phyloP scores from a whole-genome alignment of 768 basidiomycete species.

The Nevesoporus exiguus region DNA sequence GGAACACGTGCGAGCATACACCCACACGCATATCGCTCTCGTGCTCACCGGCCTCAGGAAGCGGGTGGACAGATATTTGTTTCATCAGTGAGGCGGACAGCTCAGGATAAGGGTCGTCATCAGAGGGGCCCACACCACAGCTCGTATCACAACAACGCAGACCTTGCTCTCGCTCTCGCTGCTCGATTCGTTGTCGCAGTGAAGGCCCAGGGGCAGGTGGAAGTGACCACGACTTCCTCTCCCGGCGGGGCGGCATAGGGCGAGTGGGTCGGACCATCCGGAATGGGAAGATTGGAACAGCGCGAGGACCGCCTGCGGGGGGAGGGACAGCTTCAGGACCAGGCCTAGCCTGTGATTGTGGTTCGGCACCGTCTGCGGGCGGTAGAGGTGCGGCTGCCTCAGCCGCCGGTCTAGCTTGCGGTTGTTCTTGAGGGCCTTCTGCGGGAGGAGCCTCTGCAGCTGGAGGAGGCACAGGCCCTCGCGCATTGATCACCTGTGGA shows the following conservation, averaged over 20 bases:
- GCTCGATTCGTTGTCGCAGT: slow-evolving; percentile 69
- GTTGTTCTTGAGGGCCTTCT: neutral
- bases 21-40: slow-evolving; percentile 14
- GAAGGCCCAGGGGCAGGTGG: slow-evolving; percentile 68
- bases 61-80: slow-evolving; percentile 24
- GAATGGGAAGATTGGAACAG: slow-evolving; percentile 12
- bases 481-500: slow-evolving; percentile 20
- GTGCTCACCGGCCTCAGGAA: slow-evolving; percentile 11
- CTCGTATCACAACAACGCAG: slow-evolving; percentile 68
- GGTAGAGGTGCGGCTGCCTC: slow-evolving; percentile 6
- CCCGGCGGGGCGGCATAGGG: slow-evolving; percentile 30
- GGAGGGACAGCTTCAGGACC: slow-evolving; percentile 2
- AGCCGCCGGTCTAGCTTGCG: slow-evolving; percentile 3
- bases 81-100: slow-evolving; percentile 19
- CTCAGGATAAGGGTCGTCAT: slow-evolving; percentile 57
- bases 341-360: slow-evolving; percentile 10
- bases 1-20: slow-evolving; percentile 66
- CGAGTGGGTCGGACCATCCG: slow-evolving; percentile 22
- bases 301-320: slow-evolving; percentile 11
- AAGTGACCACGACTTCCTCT: slow-evolving; percentile 50
- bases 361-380: neutral
- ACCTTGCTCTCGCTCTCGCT: slow-evolving; percentile 67
- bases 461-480: slow-evolving; percentile 1
- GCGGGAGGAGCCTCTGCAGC: neutral
- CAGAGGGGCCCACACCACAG: slow-evolving; percentile 73